Base-by-base conservation (phyloP, 352 stramenopile genomes). In the Pythium grandisporangium region DNA sequence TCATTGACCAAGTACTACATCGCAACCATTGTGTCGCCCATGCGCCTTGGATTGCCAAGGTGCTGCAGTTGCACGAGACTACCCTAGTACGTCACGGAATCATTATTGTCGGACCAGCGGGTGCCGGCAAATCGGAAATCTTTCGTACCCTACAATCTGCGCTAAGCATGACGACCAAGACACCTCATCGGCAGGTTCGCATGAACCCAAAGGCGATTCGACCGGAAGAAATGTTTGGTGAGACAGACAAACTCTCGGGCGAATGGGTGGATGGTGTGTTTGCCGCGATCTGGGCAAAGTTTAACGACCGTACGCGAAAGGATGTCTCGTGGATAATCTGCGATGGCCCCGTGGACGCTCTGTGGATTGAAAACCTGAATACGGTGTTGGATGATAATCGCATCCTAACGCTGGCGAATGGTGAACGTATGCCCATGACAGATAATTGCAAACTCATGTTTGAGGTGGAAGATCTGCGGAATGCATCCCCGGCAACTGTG, bases 321-420 rank as follows among this genome's bases (percentile, higher is more conserved):
- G 79, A 95, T 41, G 61, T 85, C 23, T 67, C 66, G n/a, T 97
- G 90, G 90, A 88, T 92, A 21, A 75, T 97, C 5, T 97, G 95
- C 30, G 90, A 97, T 48, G 90, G 89, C 1, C 89, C 90, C 0
- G 91, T 97, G 5, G 90, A 97, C 43, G 83, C 90, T 3, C 68
- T 96, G 16, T 97, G 90, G 90, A 97, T 97, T 42, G 90, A 97
- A 53, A 97, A 97, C 53, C 80, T 97, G 35, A 97, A 97, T 63
- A 96, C 89, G 0, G 90, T 97, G 5, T 59, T 97, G 3, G 90
- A 97, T 46, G 90, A 97, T 61, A 97, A 97, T 61, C 97, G 95
- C 63, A 89, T 93, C 7, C 52, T 97, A 30, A 97, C 86, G 26
- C 58, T 97, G 1, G 86, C 88, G 1, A 97, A 96, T 53, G 90